Base-by-base conservation (phyloP, 805 yeast genomes). In the Saccharomycopsis schoenii region DNA sequence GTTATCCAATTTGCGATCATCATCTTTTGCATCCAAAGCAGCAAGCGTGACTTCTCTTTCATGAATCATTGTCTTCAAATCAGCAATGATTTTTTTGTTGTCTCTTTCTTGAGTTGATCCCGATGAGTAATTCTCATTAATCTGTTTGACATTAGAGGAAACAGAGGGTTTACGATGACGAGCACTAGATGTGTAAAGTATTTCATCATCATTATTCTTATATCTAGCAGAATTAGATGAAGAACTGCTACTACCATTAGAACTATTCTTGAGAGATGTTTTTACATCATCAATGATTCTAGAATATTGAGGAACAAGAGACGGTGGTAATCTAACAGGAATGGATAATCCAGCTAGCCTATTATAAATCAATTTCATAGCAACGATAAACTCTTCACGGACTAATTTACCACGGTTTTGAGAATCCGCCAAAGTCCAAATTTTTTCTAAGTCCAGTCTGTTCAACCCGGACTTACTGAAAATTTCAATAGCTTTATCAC, bases 361-460 rank as follows among this genome's bases (percentile, higher is more conserved):
- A 71, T 97, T 83, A 74, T 94, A 93, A 54, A 93, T 93, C 62
- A 93, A 78, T 77, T 96, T 97, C 98, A 93, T 94, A 39, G 98
- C 97, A 41, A 94, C 91, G 0, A 97, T 87, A 75, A 93, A 94
- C 72, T 90, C 96, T 71, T 93, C 97, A 68, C 83, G 84, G 71
- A 89, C 88, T 66, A 93, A 82, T 69, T 82, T 84, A 4, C 97
- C 97, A 60, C 86, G 80, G 71, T 91, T 88, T 60, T 85, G 84
- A 15, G 85, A 81, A 71, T 94, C 98, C 60, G 92, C 83, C 66
- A 93, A 78, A 57, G 83, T 88, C 99, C 99, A 93, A 64, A 94
- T 91, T 51, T 84, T 79, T 72, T 92, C 98, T 64, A 93, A 79
- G 68, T 92, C 97, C 4, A 83, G 78, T 72, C 97, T 84, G 60